These are phyloP conservation scores for Pseudogymnoascus destructans DNA, from an alignment of 2,329 filamentous ascomycete species.

Conservation along the genomic window DNA sequence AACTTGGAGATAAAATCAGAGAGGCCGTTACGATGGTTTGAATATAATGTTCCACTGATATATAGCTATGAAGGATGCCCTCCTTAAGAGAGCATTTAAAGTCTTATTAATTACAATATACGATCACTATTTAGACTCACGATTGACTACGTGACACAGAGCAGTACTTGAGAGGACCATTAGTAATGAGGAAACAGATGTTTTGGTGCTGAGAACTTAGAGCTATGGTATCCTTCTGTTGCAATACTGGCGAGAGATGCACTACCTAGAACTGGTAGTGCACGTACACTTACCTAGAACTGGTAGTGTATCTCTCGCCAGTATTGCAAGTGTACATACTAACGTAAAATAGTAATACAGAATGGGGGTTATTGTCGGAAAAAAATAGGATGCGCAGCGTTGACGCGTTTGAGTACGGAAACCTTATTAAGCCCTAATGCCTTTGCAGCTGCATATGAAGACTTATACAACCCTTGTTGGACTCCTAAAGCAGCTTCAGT, in stretches of 20 bases:
- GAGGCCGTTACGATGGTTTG: slow-evolving; percentile 6
- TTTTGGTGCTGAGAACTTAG: not conserved
- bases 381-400: too few relatives aligned
- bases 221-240: not conserved
- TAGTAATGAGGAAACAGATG: not conserved
- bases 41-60: not conserved
- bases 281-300: too few relatives aligned
- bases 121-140: not conserved
- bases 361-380: too few relatives aligned
- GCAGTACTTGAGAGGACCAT: not conserved
- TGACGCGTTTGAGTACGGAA: too few relatives aligned
- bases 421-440: too few relatives aligned
- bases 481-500: too few relatives aligned
- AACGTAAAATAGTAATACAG: not conserved
- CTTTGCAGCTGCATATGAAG: too few relatives aligned
- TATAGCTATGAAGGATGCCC: not conserved
- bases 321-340: not conserved
- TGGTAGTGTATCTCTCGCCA: too few relatives aligned
- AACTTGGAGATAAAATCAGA: slow-evolving; percentile 7
- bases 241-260: not conserved
- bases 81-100: not conserved
- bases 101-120: not conserved
- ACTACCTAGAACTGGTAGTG: too few relatives aligned
- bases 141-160: not conserved
- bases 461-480: too few relatives aligned